Evolutionary conservation across 176 grass and related monocot species (phyloP), one percentile per base, ranked within the genome.

Genomic region (Carex pumila): DNA sequence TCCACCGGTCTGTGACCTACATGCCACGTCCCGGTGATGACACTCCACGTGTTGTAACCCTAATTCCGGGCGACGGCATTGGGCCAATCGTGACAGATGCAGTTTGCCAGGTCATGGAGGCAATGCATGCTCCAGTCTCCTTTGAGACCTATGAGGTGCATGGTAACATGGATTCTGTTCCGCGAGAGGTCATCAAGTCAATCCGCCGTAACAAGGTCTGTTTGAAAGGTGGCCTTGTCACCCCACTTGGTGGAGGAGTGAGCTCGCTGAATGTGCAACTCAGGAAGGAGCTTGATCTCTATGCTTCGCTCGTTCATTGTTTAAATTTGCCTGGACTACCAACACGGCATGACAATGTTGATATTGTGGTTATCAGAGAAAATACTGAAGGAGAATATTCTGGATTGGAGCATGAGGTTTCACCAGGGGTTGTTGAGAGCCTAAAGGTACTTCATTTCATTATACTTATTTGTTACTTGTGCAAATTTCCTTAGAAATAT

Each of bases 311-410:
- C 34, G 91, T 97, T 50, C 85, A 97, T 72, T 97, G 94, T 88
- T 86, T 86, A 81, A 97, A 94, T 89, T 84, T 97, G 39, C 89
- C 91, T 1, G 91, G 94, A 3, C 18, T 97, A 11, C 94, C 94
- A 43, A 97, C 94, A 71, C 89, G 94, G 64, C 94, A 97, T 81
- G 17, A 92, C 79, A 88, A 89, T 63, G 94, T 97, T 12, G 92
- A 97, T 73, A 97, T 97, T 82, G 94, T 97, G 11, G 88, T 98
- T 65, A 98, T 98, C 82, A 93, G 92, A 88, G 95, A 98, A 92
- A 98, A 98, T 71, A 98, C 95, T 5, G 95, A 98, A 85, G 95
- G 92, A 12, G 92, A 98, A 84, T 98, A 98, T 87, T 91, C 92
- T 60, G 95, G 95, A n/a, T 93, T 98, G 18, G 92, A 98, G 87